Evolutionary conservation across 495 filamentous ascomycete species (phyloP).

Genomic region (Neurospora sp.): DNA sequence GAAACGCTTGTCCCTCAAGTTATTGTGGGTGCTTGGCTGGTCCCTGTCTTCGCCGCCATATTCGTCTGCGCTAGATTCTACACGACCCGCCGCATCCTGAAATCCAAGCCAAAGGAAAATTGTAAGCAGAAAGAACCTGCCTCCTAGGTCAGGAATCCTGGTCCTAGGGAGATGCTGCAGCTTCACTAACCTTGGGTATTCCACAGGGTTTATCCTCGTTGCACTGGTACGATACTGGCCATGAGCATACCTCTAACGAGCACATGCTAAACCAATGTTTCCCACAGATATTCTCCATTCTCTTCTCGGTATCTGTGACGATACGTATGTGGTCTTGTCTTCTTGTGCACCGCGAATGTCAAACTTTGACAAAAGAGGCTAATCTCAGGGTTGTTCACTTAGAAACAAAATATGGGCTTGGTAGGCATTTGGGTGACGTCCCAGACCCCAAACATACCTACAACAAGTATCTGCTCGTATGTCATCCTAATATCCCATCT

Average conservation of each 20-base stretch:
- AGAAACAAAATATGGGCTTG: conserved; percentile 9
- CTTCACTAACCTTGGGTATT: not conserved
- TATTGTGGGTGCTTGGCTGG: conserved; percentile 6
- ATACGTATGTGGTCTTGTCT: not conserved
- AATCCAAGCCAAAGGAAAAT: conserved; percentile 11
- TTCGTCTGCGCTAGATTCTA: conserved; percentile 16
- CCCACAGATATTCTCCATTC: not conserved
- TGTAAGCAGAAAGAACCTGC: conserved; percentile 6
- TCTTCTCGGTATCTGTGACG: not conserved
- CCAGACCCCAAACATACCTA: not conserved
- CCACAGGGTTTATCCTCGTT: conserved; percentile 5
- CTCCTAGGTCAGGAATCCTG: not conserved
- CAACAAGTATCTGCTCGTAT: conserved; percentile 2
- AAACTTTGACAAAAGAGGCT: not conserved
- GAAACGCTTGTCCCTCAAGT: not conserved
- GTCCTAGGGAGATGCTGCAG: not conserved
- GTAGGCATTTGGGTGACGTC: not conserved
- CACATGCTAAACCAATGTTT: not conserved
- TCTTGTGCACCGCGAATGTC: not conserved
- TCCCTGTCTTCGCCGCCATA: conserved; percentile 9
- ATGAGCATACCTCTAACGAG: not conserved
- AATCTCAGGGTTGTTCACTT: not conserved
- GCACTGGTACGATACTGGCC: not conserved
- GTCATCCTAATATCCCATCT: not conserved
- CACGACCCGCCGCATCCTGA: conserved; percentile 11